phyloP scores from a whole-genome alignment of 139 green algal species.

The Haematococcus sp. region DNA sequence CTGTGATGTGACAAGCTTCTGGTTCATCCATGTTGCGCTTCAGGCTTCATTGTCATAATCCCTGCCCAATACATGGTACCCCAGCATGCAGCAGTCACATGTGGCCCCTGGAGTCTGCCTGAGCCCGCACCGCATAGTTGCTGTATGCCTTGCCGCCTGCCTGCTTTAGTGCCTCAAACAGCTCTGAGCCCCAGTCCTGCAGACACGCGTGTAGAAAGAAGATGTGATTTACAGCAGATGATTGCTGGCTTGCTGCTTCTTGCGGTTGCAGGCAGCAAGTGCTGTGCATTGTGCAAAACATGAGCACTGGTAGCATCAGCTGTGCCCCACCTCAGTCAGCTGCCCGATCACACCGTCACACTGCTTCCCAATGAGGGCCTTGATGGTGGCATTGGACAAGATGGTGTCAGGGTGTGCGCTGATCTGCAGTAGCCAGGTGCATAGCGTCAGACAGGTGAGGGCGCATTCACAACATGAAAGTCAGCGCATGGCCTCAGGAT shows the following conservation, averaged over 20 bases:
- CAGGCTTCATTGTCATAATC: too few species aligned
- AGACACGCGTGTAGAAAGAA: background rate
- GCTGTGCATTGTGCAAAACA: background rate
- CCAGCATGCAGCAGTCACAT: too few species aligned
- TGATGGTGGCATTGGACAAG: slow-evolving; percentile 81
- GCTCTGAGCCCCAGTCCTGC: slow-evolving; percentile 83
- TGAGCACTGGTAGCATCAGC: background rate
- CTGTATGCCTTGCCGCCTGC: slow-evolving; percentile 88
- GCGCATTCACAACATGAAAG: too few species aligned
- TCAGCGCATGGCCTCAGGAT: too few species aligned
- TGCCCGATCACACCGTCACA: slow-evolving; percentile 98
- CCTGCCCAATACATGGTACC: too few species aligned
- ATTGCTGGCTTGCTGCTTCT: too few species aligned
- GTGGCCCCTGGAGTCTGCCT: too few species aligned
- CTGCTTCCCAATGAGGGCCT: slow-evolving; percentile 81
- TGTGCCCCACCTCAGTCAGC: slow-evolving; percentile 78
- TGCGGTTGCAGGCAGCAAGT: too few species aligned
- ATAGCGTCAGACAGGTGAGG: background rate
- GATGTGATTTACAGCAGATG: background rate
- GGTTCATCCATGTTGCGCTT: too few species aligned
- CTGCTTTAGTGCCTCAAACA: slow-evolving; percentile 85
- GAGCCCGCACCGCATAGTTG: slow-evolving; percentile 92
- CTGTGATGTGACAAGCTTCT: too few species aligned
- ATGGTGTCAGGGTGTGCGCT: slow-evolving; percentile 77
- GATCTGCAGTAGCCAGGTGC: slow-evolving; percentile 39